These are phyloP conservation scores for Rusavskia elegans DNA, from an alignment of 495 filamentous ascomycete species.

Conservation along the genomic window DNA sequence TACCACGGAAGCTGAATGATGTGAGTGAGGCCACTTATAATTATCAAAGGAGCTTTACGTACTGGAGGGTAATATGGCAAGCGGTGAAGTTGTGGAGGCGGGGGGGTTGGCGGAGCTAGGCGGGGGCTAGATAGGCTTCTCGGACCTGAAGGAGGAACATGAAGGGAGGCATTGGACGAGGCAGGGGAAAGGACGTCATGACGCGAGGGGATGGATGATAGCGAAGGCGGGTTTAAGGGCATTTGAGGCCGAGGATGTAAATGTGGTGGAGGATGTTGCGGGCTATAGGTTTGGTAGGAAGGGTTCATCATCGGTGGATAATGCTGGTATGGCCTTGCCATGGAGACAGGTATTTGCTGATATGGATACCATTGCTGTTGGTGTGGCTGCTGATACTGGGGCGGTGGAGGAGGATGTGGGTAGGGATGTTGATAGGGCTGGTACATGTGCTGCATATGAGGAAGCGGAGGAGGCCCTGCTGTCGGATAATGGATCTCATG, in stretches of 20 bases:
- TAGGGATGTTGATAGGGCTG: conserved; percentile 32
- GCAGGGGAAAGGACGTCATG: conserved; percentile 14
- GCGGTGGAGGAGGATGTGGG: conserved; percentile 11
- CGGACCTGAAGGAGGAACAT: conserved; percentile 4
- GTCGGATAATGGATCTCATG: conserved; percentile 32
- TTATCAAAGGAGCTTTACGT: conserved; percentile 21
- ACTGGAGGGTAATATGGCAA: conserved; percentile 48
- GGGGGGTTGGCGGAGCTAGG: conserved; percentile 18
- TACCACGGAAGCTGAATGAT: conserved; percentile 57
- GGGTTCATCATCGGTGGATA: conserved; percentile 35
- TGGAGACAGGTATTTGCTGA: conserved; percentile 8
- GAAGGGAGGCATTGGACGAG: conserved; percentile 9
- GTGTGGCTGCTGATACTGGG: conserved; percentile 11
- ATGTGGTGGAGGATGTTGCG: conserved; percentile 8
- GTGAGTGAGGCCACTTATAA: conserved; percentile 3
- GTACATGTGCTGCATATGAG: conserved; percentile 28
- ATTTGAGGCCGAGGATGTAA: conserved; percentile 7
- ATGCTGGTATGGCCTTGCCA: conserved; percentile 12
- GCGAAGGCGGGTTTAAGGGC: conserved; percentile 11
- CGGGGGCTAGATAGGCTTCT: conserved; percentile 21
- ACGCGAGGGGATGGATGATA: conserved; percentile 12
- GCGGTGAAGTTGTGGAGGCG: conserved; percentile 11
- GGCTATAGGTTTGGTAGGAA: conserved; percentile 31
- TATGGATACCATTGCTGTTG: conserved; percentile 17
- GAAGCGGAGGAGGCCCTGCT: conserved; percentile 28